Base-by-base conservation (phyloP, 305 asterid species). In the Plantago lanceolata region DNA sequence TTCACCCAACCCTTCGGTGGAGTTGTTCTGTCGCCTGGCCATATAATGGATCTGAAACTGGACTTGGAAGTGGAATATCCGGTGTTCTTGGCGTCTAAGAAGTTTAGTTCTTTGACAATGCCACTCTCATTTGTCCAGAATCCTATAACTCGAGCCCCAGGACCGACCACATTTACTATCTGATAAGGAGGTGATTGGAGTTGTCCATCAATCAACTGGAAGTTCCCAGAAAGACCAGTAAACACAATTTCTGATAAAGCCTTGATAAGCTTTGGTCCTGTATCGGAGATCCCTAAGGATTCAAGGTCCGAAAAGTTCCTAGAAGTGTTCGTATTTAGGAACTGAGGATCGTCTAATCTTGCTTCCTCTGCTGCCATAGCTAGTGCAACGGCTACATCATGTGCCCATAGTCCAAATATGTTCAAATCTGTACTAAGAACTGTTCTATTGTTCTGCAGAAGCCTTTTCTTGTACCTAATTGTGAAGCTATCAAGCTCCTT, bases 301-400 rank as follows among this genome's bases (percentile, higher is more conserved):
- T 75, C 83, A 24, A 86, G 84, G 24, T 80, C 85, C 3, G 86
- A 78, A 2, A 79, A 64, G 18, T 73, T 72, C 15, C 59, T 51
- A 8, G 81, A 61, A 19, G 15, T 16, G 1, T 61, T 68, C 0
- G 66, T 19, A 19, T 18, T 18, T 20, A 13, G 33, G 66, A 73
- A 78, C 3, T 12, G 63, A 9, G 65, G 33, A 14, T 68, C 69
- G n/a, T 37, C 51, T 2, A 50, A 48, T 53, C 61, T 61, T 20
- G 84, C 75, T 48, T 58, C 67, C 74, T 88, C 92, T 18, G 70
- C 73, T 4, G 94, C 87, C 70, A 77, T 79, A 19, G 92, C 94
- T 11, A 85, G 74, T 26, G 92, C 83, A n/a, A 59, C 62, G 4
- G 85, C 73, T 2, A 87, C 66, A 68, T 84, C 95, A 64, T 82